A percentile compares a stretch with the other conserved stretches of the same genome.
Conservation (phyloP, 352 stramenopile genomes). For the Globisporangium perplexum region DNA sequence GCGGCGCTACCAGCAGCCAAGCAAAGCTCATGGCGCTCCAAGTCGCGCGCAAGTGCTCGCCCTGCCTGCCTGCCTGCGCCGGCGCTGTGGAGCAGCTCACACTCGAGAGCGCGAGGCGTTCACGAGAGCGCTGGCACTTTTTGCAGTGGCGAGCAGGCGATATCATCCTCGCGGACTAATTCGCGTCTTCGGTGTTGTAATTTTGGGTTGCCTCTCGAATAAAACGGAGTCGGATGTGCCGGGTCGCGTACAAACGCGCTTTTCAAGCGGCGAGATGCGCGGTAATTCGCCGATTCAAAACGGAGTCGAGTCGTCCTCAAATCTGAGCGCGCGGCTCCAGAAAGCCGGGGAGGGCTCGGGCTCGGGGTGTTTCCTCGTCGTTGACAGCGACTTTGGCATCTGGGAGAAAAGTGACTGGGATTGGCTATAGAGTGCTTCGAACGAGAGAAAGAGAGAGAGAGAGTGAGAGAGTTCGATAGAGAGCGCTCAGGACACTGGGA, state of each 20-base stretch:
- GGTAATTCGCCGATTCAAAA: background rate
- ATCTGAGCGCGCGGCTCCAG: background rate
- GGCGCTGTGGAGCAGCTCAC: too few relatives aligned
- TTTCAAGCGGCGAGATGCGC: background rate
- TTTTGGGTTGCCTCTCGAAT: too few relatives aligned
- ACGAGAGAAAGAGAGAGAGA: background rate
- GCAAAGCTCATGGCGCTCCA: too few relatives aligned
- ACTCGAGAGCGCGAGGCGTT: too few relatives aligned
- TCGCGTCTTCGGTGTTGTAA: too few relatives aligned
- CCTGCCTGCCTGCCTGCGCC: too few relatives aligned
- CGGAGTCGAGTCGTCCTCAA: background rate
- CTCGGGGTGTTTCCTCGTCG: background rate
- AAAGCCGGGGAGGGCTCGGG: background rate
- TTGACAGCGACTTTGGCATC: background rate
- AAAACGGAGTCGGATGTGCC: background rate
- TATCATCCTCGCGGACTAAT: too few relatives aligned
- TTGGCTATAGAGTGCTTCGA: background rate
- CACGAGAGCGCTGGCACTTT: too few relatives aligned
- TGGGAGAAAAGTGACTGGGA: background rate
- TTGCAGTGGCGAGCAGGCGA: too few relatives aligned
- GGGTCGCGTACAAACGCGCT: background rate
- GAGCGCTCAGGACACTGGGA: slow-evolving; percentile 6
- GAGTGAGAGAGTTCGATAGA: background rate
- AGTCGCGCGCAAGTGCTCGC: too few relatives aligned
- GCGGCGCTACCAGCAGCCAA: too few relatives aligned